Conservation (phyloP, 2,329 filamentous ascomycete species). For the Sporothrix dimorphospora region DNA sequence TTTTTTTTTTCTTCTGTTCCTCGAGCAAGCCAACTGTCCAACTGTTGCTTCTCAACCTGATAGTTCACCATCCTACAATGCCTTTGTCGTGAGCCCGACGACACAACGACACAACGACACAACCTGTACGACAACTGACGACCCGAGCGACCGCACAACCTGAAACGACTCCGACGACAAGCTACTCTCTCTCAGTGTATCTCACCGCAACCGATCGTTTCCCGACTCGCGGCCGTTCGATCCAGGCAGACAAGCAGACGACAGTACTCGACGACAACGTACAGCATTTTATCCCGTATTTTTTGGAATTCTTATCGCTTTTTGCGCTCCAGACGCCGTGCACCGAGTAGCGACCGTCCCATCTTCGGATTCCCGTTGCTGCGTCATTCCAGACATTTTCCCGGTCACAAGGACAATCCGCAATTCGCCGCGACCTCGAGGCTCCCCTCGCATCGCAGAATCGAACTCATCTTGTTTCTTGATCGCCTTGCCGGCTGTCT, state of each 20-base stretch:
- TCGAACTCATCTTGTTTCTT: neutral
- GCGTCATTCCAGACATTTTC: neutral
- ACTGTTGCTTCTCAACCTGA: conserved; percentile 8
- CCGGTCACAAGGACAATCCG: conserved; percentile 7
- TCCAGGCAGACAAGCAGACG: conserved; percentile 7
- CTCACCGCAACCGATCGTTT: conserved; percentile 2
- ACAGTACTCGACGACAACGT: neutral
- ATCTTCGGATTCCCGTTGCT: neutral
- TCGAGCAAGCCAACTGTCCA: neutral
- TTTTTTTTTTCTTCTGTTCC: neutral
- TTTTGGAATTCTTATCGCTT: neutral
- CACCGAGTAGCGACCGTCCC: neutral
- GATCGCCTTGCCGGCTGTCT: neutral
- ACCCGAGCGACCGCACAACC: neutral
- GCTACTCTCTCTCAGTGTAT: neutral
- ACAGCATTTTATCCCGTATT: neutral
- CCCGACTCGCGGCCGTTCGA: neutral
- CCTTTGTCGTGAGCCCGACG: conserved; percentile 16
- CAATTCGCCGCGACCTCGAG: neutral
- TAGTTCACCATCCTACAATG: conserved; percentile 18
- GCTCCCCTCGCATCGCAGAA: neutral
- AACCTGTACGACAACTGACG: conserved; percentile 2
- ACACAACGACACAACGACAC: conserved; percentile 12
- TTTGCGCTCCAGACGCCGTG: neutral
- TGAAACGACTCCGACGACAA: conserved; percentile 12